These are phyloP conservation scores for Auriculariales sp. DNA, from an alignment of 768 basidiomycete species.

Conservation along the genomic window DNA sequence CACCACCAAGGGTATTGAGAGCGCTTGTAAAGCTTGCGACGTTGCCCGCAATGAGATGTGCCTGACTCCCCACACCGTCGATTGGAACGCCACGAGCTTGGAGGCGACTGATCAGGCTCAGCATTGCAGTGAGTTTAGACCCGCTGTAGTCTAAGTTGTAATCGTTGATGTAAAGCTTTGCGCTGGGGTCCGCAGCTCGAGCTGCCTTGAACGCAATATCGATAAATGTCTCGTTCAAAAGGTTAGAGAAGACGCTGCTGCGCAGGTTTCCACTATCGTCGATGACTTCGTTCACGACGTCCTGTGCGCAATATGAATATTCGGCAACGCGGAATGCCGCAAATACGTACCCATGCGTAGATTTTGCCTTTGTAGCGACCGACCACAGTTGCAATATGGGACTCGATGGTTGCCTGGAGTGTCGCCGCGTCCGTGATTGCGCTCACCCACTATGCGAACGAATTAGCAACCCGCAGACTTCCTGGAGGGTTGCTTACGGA, in stretches of 20 bases:
- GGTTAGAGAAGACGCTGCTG: constrained; percentile 35
- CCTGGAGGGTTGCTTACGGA: too few relatives aligned
- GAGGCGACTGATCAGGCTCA: constrained; percentile 35
- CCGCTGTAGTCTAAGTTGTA: constrained; percentile 20
- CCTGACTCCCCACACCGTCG: constrained; percentile 46
- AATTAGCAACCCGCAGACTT: too few relatives aligned
- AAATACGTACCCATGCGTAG: constrained; percentile 25
- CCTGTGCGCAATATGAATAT: constrained; percentile 19
- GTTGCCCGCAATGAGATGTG: background rate
- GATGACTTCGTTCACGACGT: constrained; percentile 44
- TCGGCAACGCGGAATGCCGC: too few relatives aligned
- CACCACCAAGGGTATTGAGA: background rate
- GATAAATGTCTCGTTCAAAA: constrained; percentile 34
- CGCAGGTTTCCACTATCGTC: constrained; percentile 48
- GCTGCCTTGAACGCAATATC: constrained; percentile 37
- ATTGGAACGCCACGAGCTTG: constrained; percentile 33
- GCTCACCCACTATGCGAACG: too few relatives aligned
- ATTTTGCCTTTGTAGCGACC: constrained; percentile 38
- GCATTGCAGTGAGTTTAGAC: constrained; percentile 39
- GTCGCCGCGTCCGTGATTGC: background rate
- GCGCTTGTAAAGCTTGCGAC: background rate
- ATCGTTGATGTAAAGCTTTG: constrained; percentile 40
- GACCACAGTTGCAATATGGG: constrained; percentile 34
- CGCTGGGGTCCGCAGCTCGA: constrained; percentile 34
- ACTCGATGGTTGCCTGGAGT: constrained; percentile 2